These are phyloP conservation scores for Alternaria novae-zelandiae DNA, from an alignment of 2,329 filamentous ascomycete species.

Conservation along the genomic window DNA sequence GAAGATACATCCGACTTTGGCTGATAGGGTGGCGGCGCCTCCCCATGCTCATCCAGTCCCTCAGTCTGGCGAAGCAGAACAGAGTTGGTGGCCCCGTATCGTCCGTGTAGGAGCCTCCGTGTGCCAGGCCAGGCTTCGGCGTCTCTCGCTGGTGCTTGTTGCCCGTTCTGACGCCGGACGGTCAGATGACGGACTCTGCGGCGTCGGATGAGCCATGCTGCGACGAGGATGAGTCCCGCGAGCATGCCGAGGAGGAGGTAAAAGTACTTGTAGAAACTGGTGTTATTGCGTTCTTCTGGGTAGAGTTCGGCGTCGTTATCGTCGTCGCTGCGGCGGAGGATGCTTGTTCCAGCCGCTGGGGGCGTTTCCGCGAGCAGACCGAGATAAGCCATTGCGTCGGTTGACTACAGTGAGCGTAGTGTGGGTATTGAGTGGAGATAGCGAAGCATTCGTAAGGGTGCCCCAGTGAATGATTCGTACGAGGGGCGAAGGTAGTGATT, in stretches of 20 bases:
- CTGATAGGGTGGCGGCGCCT: constrained; percentile 69
- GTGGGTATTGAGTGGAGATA: not conserved
- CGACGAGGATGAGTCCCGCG: constrained; percentile 51
- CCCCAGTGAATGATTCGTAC: not conserved
- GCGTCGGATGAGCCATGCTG: constrained; percentile 54
- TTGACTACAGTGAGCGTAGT: not conserved
- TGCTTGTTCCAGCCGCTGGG: not conserved
- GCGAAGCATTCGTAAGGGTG: not conserved
- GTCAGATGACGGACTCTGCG: constrained; percentile 48
- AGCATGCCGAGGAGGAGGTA: constrained; percentile 65
- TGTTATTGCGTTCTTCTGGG: not conserved
- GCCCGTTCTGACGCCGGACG: constrained; percentile 32
- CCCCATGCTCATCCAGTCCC: constrained; percentile 68
- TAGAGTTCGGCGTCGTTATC: not conserved
- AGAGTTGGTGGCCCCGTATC: constrained; percentile 25
- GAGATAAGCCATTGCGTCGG: not conserved
- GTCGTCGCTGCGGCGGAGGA: not conserved
- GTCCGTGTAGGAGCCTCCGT: constrained; percentile 39
- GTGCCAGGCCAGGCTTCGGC: constrained; percentile 44
- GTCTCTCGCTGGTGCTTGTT: constrained; percentile 46
- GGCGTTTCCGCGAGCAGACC: not conserved
- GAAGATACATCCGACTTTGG: constrained; percentile 36
- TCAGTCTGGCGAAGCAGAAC: constrained; percentile 52
- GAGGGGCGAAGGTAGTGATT: not conserved
- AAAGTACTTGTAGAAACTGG: constrained; percentile 53